Percentiles rank a stretch among this genome's conserved stretches.
Evolutionary conservation across 2,329 filamentous ascomycete species (phyloP).

Genomic region (Metarhizium guizhouense): DNA sequence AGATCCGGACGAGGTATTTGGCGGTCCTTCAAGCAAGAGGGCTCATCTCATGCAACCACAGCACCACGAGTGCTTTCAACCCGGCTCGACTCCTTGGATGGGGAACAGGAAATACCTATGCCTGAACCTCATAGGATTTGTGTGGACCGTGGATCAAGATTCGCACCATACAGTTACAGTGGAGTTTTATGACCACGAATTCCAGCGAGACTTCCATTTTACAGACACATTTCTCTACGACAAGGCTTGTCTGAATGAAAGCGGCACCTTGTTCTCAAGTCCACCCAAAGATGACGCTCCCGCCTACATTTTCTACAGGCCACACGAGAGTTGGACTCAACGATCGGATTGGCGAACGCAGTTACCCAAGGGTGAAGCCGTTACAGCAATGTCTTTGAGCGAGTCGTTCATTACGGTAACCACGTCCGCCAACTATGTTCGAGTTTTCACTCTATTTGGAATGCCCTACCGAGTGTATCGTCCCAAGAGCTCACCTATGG

Average conservation of each 20-base stretch:
- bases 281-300: constrained; percentile 57
- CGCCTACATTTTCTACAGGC: constrained; percentile 87
- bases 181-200: constrained; percentile 93
- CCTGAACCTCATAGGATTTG: constrained; percentile 85
- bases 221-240: constrained; percentile 95
- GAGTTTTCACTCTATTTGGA: constrained; percentile 88
- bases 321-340: constrained; percentile 93
- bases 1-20: constrained; percentile 42
- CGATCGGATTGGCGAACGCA: constrained; percentile 83
- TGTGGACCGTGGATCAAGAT: constrained; percentile 96
- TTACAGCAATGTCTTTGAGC: constrained; percentile 82
- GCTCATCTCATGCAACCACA: constrained; percentile 47
- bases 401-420: constrained; percentile 86
- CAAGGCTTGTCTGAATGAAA: constrained; percentile 83
- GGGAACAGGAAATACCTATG: constrained; percentile 91
- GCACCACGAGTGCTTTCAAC: constrained; percentile 81
- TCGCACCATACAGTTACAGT: constrained; percentile 89
- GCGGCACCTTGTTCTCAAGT: constrained; percentile 78
- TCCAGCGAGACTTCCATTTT: constrained; percentile 91
- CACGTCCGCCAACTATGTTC: constrained; percentile 79
- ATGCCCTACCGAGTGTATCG: constrained; percentile 83
- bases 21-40: constrained; percentile 38
- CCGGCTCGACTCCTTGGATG: constrained; percentile 90
- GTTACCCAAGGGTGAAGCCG: constrained; percentile 77
- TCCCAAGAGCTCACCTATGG: constrained; percentile 81